Conservation (phyloP, 2,329 filamentous ascomycete species). For the Metarhizium album region DNA sequence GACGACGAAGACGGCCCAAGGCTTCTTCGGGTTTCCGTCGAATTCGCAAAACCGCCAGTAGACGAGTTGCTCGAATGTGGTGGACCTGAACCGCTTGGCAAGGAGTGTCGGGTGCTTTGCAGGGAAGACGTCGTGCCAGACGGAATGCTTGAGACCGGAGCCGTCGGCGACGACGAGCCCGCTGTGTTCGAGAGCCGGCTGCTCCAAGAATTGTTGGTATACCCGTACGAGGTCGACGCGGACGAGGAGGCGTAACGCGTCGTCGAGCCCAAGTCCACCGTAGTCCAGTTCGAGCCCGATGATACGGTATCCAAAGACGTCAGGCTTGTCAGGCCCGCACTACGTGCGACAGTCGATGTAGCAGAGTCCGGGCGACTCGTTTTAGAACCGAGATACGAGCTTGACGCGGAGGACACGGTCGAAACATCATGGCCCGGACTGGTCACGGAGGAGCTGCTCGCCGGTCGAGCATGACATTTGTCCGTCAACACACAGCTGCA, state of each 20-base stretch:
- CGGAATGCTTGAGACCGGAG: neutral
- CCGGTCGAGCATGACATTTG: neutral
- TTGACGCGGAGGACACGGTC: neutral
- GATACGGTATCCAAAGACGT: neutral
- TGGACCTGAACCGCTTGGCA: neutral
- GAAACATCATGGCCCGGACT: neutral
- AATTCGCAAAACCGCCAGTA: neutral
- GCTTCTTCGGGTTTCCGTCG: neutral
- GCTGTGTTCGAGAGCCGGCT: neutral
- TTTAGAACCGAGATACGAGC: neutral
- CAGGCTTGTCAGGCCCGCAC: too few species aligned
- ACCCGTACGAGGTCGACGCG: neutral
- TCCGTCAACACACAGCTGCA: conserved; percentile 17
- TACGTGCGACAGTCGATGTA: neutral
- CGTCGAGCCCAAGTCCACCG: neutral
- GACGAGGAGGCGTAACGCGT: neutral
- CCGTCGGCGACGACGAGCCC: neutral
- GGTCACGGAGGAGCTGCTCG: neutral
- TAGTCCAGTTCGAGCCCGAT: neutral
- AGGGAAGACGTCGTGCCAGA: neutral
- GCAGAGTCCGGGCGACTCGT: neutral
- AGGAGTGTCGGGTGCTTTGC: neutral
- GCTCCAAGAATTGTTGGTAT: neutral
- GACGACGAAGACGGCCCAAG: neutral
- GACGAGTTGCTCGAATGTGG: neutral